Percentiles rank a stretch among this genome's conserved stretches.
Conservation (phyloP, 345 rosid genomes). For the Eucalyptus pauciflora region DNA sequence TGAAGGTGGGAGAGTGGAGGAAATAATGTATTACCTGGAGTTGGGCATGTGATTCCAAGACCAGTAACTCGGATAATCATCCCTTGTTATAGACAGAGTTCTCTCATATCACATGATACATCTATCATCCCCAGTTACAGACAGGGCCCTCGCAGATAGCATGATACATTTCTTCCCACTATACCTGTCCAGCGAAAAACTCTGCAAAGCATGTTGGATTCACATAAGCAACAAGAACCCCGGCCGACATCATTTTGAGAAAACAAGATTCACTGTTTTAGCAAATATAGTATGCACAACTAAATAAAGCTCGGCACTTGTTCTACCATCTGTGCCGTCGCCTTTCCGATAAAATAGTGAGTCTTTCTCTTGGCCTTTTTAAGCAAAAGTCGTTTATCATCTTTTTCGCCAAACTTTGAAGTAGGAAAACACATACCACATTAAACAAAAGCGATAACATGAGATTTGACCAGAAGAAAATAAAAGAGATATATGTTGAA, state of each 20-base stretch:
- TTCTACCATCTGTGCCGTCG: not conserved
- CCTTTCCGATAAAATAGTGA: not conserved
- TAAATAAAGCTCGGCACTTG: not conserved
- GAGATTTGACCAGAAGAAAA: not conserved
- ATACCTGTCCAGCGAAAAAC: slow-evolving; percentile 5
- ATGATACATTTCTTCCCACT: slow-evolving; percentile 16
- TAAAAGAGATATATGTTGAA: not conserved
- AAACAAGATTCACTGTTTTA: not conserved
- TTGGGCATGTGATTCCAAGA: not conserved
- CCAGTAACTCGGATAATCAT: not conserved
- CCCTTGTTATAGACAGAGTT: not conserved
- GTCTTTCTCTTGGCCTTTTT: not conserved
- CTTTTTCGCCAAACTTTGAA: not conserved
- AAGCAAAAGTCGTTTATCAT: not conserved
- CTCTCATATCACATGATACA: too few relatives aligned
- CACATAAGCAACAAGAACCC: not conserved
- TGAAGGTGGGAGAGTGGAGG: not conserved
- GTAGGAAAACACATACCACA: not conserved
- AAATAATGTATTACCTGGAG: not conserved
- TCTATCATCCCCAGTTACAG: too few relatives aligned
- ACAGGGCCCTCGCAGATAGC: slow-evolving; percentile 14
- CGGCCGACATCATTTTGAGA: not conserved
- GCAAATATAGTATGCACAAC: not conserved
- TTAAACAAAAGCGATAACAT: not conserved
- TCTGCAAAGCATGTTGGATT: not conserved